Evolutionary conservation across 805 yeast genomes (phyloP).

Genomic region (Candida pseudofarinosa): DNA sequence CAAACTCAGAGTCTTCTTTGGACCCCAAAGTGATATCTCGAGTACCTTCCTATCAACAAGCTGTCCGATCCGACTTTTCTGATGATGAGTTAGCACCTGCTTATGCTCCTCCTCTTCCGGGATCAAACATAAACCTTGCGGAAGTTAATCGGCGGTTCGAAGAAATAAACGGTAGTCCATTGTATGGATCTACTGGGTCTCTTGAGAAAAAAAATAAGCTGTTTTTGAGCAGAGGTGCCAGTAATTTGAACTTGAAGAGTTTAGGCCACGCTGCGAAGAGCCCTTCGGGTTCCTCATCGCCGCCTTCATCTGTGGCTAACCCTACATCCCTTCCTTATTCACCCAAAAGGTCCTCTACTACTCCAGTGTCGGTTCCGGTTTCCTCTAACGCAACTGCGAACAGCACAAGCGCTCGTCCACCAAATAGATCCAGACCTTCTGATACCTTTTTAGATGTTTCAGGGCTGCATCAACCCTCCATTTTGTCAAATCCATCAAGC

Average conservation of each 20-base stretch:
- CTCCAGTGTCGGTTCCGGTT: background rate
- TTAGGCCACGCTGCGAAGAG: constrained; percentile 12
- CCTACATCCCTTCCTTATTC: background rate
- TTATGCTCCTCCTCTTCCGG: constrained; percentile 52
- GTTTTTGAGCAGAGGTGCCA: constrained; percentile 22
- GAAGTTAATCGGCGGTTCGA: constrained; percentile 29
- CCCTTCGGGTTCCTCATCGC: constrained; percentile 35
- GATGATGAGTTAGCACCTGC: constrained; percentile 65
- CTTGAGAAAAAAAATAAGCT: constrained; percentile 12
- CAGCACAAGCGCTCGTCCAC: background rate
- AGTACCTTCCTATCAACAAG: constrained; percentile 85
- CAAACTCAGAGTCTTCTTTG: constrained; percentile 39
- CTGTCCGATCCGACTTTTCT: constrained; percentile 53
- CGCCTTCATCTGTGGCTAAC: constrained; percentile 8
- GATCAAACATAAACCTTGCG: constrained; percentile 31
- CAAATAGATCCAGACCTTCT: background rate
- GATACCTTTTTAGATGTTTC: background rate
- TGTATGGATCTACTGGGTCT: constrained; percentile 4
- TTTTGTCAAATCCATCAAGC: constrained; percentile 22
- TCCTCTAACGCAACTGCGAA: background rate
- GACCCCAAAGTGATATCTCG: constrained; percentile 40
- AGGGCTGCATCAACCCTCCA: constrained; percentile 1
- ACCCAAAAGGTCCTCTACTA: background rate
- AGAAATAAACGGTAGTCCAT: constrained; percentile 9
- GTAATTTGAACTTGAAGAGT: constrained; percentile 19